Evolutionary conservation across 2,329 filamentous ascomycete species (phyloP).

Genomic region (Botrytis tulipae): DNA sequence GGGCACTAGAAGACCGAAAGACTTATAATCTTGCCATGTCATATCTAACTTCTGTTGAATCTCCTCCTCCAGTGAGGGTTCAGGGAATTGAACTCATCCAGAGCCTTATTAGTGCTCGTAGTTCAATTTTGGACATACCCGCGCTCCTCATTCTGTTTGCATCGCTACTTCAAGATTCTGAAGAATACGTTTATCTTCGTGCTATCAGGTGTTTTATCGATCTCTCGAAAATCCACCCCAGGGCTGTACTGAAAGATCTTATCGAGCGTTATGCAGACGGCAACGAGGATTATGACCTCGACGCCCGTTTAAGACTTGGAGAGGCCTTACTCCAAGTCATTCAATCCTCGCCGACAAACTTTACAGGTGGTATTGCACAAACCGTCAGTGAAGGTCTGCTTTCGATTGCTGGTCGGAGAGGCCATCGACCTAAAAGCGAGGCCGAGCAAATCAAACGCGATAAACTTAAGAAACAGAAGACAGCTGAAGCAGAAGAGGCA

Average conservation of each 20-base stretch:
- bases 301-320: conserved; percentile 65
- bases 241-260: conserved; percentile 59
- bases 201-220: conserved; percentile 62
- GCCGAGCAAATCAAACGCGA: conserved; percentile 53
- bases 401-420: conserved; percentile 62
- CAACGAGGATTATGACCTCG: conserved; percentile 56
- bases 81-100: conserved; percentile 63
- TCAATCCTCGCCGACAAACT: conserved; percentile 57
- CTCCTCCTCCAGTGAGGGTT: conserved; percentile 63
- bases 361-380: conserved; percentile 52
- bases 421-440: conserved; percentile 58
- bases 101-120: conserved; percentile 52
- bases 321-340: conserved; percentile 65
- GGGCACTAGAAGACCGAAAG: conserved; percentile 57
- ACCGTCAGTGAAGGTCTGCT: conserved; percentile 59
- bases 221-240: conserved; percentile 60
- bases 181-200: conserved; percentile 71
- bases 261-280: conserved; percentile 67
- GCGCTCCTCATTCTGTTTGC: conserved; percentile 62
- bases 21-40: conserved; percentile 61
- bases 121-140: conserved; percentile 64
- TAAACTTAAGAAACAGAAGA: conserved; percentile 48
- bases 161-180: conserved; percentile 61
- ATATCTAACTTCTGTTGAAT: conserved; percentile 61
- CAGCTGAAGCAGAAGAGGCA: conserved; percentile 51